These are phyloP conservation scores for Ascochyta koolunga DNA, from an alignment of 2,329 filamentous ascomycete species.

Conservation along the genomic window DNA sequence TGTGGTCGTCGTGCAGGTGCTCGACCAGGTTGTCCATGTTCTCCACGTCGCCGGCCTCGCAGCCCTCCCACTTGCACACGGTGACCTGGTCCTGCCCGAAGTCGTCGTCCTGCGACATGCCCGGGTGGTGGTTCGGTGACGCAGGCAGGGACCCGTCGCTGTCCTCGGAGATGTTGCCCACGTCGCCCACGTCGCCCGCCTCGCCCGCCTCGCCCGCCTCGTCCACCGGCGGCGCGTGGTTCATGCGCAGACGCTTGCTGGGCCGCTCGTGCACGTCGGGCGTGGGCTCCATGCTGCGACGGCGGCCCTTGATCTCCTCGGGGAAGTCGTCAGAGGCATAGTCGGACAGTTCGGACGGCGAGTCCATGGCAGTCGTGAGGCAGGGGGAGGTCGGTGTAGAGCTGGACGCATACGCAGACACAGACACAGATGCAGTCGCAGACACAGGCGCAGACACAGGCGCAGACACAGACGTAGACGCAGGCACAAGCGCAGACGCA, in stretches of 20 bases:
- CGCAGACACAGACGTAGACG: neutral
- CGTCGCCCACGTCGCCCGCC: slow-evolving; percentile 58
- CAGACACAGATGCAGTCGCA: neutral
- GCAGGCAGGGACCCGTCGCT: slow-evolving; percentile 78
- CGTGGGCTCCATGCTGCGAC: slow-evolving; percentile 53
- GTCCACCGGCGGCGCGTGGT: slow-evolving; percentile 45
- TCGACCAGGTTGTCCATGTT: slow-evolving; percentile 60
- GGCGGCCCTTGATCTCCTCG: slow-evolving; percentile 60
- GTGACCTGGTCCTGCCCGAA: slow-evolving; percentile 54
- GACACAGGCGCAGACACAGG: neutral
- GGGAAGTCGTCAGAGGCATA: slow-evolving; percentile 68
- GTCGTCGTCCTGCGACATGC: slow-evolving; percentile 51
- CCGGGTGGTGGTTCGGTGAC: slow-evolving; percentile 52
- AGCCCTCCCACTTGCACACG: slow-evolving; percentile 59
- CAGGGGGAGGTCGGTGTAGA: neutral
- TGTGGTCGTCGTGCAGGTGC: slow-evolving; percentile 82
- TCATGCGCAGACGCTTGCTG: slow-evolving; percentile 46
- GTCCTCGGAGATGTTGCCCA: slow-evolving; percentile 74
- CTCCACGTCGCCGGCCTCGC: slow-evolving; percentile 54
- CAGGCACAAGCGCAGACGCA: neutral
- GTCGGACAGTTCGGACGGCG: slow-evolving; percentile 69
- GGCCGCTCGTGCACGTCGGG: slow-evolving; percentile 50
- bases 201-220: slow-evolving; percentile 29
- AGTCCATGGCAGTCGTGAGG: slow-evolving; percentile 50
- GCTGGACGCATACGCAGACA: neutral